phyloP scores from a whole-genome alignment of 192 early-diverging fungal genomes.

The Kappamyces sp. region DNA sequence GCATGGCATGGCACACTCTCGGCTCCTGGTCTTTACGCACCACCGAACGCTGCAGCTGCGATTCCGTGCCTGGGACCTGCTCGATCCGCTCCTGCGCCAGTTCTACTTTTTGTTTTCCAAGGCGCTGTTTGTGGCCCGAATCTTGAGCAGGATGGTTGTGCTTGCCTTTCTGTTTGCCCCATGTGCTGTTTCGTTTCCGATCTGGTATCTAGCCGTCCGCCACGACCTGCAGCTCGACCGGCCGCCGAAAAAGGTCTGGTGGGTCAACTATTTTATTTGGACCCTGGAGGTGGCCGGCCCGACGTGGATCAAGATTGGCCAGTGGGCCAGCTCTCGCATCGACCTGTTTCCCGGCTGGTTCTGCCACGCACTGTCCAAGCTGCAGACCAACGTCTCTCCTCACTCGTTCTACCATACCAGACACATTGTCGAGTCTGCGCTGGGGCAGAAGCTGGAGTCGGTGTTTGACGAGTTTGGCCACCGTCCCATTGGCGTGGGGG shows the following conservation, averaged over 20 bases:
- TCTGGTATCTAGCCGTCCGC: background rate
- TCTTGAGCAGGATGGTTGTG: background rate
- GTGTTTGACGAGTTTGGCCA: conserved; percentile 75
- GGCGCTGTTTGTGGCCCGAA: too few species aligned
- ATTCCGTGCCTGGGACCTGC: too few species aligned
- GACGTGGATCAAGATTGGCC: conserved; percentile 92
- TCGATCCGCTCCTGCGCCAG: background rate
- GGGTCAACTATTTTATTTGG: conserved; percentile 72
- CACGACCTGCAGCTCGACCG: background rate
- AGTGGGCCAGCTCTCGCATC: conserved; percentile 89
- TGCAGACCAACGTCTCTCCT: conserved; percentile 75
- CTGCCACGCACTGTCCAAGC: conserved; percentile 64
- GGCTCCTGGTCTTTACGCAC: too few species aligned
- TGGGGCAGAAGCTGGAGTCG: conserved; percentile 62
- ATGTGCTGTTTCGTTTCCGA: conserved; percentile 4
- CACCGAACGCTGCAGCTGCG: too few species aligned
- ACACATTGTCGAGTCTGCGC: conserved; percentile 52
- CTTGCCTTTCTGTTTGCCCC: background rate
- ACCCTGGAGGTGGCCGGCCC: conserved; percentile 86
- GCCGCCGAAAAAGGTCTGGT: conserved; percentile 53
- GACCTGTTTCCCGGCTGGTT: conserved; percentile 78
- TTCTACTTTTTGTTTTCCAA: background rate
- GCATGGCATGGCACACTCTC: too few species aligned
- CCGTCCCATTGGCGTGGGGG: conserved; percentile 81
- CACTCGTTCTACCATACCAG: conserved; percentile 70